phyloP scores from a whole-genome alignment of 169 alveolate genomes.

The Eimeria tenella region DNA sequence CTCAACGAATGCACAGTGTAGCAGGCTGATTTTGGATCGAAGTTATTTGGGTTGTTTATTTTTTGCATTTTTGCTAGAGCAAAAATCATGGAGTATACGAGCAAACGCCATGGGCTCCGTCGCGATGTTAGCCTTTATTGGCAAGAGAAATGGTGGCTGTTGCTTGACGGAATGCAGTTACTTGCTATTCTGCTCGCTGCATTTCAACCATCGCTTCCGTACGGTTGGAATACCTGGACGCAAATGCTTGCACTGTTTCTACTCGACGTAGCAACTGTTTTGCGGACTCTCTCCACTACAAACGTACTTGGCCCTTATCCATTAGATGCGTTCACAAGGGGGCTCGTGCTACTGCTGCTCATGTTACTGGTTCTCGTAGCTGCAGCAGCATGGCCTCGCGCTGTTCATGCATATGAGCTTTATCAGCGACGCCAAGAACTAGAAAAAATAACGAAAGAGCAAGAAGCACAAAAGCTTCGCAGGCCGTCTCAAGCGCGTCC shows the following conservation, averaged over 20 bases:
- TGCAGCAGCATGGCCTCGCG: conserved; percentile 20
- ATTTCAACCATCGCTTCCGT: conserved; percentile 33
- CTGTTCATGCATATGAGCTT: conserved; percentile 36
- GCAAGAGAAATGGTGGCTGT: conserved; percentile 52
- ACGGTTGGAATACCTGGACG: conserved; percentile 52
- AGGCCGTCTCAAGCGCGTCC: conserved; percentile 66
- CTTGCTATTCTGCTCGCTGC: conserved; percentile 28
- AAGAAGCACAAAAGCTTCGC: conserved; percentile 41
- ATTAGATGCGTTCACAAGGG: conserved; percentile 5
- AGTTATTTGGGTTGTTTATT: no score
- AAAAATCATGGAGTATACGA: background rate
- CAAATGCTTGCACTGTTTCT: background rate
- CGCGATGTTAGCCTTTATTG: conserved; percentile 50
- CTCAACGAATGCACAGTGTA: no score
- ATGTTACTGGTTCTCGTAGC: conserved; percentile 7
- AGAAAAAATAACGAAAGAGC: conserved; percentile 40
- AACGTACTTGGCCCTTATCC: conserved; percentile 48
- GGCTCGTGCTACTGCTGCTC: conserved; percentile 9
- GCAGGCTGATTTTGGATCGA: no score
- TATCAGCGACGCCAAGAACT: conserved; percentile 31
- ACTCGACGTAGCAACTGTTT: background rate
- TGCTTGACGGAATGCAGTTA: conserved; percentile 61
- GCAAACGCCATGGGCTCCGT: conserved; percentile 2
- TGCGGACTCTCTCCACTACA: conserved; percentile 42
- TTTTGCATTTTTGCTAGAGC: no score